These are phyloP conservation scores for Ophiostoma sp. DNA, from an alignment of 2,329 filamentous ascomycete genomes.

Conservation along the genomic window DNA sequence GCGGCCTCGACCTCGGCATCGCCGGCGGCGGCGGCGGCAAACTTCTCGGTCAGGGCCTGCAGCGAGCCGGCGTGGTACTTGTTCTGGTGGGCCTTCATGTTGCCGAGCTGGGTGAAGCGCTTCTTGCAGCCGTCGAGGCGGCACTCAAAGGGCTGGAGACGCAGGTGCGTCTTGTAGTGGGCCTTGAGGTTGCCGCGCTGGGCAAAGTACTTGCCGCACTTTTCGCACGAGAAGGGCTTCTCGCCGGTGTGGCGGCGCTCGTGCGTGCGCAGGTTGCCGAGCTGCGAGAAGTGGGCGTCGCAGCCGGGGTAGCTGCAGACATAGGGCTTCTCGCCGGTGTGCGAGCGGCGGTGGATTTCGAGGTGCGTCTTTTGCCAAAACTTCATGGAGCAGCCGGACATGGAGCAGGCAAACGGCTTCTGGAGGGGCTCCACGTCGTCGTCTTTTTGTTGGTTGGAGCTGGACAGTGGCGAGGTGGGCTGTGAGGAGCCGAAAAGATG, in stretches of 20 bases:
- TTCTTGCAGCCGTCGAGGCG: conserved; percentile 79
- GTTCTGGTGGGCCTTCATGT: conserved; percentile 93
- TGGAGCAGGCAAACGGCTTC: conserved; percentile 52
- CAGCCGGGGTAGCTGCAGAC: conserved; percentile 52
- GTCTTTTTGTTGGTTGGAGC: neutral
- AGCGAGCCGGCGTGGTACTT: conserved; percentile 81
- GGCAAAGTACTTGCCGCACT: conserved; percentile 76
- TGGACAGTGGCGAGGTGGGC: neutral
- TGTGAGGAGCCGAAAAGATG: neutral
- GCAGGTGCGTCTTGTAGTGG: conserved; percentile 74
- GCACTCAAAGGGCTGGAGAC: conserved; percentile 74
- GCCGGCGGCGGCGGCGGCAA: conserved; percentile 58
- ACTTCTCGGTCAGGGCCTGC: conserved; percentile 62
- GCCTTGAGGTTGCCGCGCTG: conserved; percentile 81
- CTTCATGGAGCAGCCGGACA: conserved; percentile 69
- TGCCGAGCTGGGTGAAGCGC: conserved; percentile 82
- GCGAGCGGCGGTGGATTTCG: conserved; percentile 79
- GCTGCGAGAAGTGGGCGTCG: conserved; percentile 76
- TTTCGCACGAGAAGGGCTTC: conserved; percentile 72
- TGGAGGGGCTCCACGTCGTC: conserved; percentile 22
- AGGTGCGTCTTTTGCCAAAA: conserved; percentile 92
- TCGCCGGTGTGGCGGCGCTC: conserved; percentile 83
- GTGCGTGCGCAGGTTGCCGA: conserved; percentile 90
- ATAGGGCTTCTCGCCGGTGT: conserved; percentile 87
- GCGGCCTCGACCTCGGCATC: conserved; percentile 54